Base-by-base conservation (phyloP, 768 basidiomycete species). In the Rossbeevera mucosa region DNA sequence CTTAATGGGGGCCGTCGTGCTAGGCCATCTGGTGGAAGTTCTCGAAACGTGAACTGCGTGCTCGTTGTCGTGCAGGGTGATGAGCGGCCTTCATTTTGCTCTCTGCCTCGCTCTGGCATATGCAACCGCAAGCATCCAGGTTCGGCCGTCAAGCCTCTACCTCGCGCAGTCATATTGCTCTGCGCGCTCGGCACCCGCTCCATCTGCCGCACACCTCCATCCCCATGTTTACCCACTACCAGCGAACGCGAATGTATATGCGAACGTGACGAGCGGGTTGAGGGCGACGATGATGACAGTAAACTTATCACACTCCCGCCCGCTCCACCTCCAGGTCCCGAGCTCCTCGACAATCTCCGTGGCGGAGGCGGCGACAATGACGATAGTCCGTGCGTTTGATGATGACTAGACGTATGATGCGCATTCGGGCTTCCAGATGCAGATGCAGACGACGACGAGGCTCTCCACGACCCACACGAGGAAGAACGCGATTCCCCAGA, bases 41-140 rank as follows among this genome's bases (percentile, higher is more conserved):
- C 75, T 12, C 82, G 76, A 70, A 80, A 83, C 41, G 71, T 77
- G 44, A 76, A 44, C 20, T 69, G 69, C 36, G 73, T 67, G 18
- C 36, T 11, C 36, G 7, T 64, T 66, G 8, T 53, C 38, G 42
- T 58, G 40, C 50, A 59, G 11, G 36, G 36, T 5, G 36, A 38
- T 11, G 36, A 38, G 36, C 11, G 48, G 42, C 47, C 48, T 22
- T 56, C 9, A 30, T 42, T 52, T 18, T n/a, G 59, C 52, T 52
- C 59, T 20, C 18, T 6, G 18, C 36, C 36, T 18, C 18, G 36
- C 36, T 38, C 36, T 20, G 36, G 18, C 36, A 38, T 18, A 5
- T 7, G 18, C 36, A 38, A 12, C 45, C 41, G 53, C 9, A 44
- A 51, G 18, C 26, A 33, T 25, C 48, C 16, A 1, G 42, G 38